Percentiles rank a stretch among this genome's conserved stretches.
phyloP scores from a whole-genome alignment of 2,329 filamentous ascomycete species.

The Ophiostoma australiae region DNA sequence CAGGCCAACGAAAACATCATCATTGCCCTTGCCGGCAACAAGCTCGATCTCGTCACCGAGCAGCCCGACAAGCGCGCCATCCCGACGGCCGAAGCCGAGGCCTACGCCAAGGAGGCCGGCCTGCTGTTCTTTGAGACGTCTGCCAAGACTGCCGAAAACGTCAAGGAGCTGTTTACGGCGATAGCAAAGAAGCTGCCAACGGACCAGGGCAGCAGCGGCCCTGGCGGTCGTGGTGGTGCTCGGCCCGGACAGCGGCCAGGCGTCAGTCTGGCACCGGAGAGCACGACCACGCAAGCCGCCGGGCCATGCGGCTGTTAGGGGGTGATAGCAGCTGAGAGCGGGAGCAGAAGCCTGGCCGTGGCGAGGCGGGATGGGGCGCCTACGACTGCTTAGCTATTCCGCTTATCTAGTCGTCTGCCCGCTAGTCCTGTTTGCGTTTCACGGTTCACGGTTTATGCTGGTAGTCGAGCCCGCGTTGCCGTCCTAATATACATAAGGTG shows the following conservation, averaged over 20 bases:
- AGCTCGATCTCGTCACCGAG: conserved; percentile 90
- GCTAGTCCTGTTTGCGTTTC: no score
- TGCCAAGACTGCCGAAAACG: conserved; percentile 95
- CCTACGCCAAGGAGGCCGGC: conserved; percentile 88
- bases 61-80: conserved; percentile 95
- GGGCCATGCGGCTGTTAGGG: conserved; percentile 49
- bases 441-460: background rate
- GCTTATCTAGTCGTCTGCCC: no score
- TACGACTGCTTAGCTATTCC: background rate
- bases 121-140: conserved; percentile 98
- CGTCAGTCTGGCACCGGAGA: conserved; percentile 54
- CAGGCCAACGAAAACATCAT: conserved; percentile 99
- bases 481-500: conserved; percentile 5
- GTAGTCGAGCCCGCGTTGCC: background rate
- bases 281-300: conserved; percentile 52
- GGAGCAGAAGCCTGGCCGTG: background rate
- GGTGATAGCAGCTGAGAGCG: background rate
- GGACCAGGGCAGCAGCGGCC: conserved; percentile 85
- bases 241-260: conserved; percentile 59
- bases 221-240: conserved; percentile 49
- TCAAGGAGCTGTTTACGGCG: conserved; percentile 89
- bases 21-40: conserved; percentile 96
- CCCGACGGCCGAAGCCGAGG: conserved; percentile 80
- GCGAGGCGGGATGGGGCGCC: background rate
- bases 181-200: conserved; percentile 97